A percentile compares a stretch with the other conserved stretches of the same genome.
These are phyloP conservation scores for Zymoseptoria crescenta DNA, from an alignment of 2,329 filamentous ascomycete species.

Conservation along the genomic window DNA sequence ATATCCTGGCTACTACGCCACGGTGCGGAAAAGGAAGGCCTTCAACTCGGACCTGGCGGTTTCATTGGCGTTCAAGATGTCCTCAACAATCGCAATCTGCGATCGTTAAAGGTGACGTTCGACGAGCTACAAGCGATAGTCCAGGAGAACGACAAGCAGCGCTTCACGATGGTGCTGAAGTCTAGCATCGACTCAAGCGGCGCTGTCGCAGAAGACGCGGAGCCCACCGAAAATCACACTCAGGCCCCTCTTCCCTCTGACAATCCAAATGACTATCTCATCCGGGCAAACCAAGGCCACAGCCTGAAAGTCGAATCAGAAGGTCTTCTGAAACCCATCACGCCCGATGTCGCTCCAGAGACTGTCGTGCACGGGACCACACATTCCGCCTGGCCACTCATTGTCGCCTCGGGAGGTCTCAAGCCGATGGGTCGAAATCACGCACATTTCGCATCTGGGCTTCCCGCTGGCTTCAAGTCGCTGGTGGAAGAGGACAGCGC, in stretches of 20 bases:
- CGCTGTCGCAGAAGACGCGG: slow-evolving; percentile 16
- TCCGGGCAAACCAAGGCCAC: slow-evolving; percentile 94
- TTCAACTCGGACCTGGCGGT: slow-evolving; percentile 51
- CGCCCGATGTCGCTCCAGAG: slow-evolving; percentile 28
- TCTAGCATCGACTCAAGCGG: slow-evolving; percentile 5
- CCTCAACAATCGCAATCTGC: slow-evolving; percentile 53
- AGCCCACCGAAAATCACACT: slow-evolving; percentile 24
- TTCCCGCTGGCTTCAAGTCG: slow-evolving; percentile 46
- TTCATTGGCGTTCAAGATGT: slow-evolving; percentile 54
- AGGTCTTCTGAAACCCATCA: slow-evolving; percentile 61
- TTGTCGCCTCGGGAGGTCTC: slow-evolving; percentile 69
- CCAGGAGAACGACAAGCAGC: slow-evolving; percentile 74
- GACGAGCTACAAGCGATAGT: slow-evolving; percentile 65
- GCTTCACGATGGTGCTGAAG: slow-evolving; percentile 67
- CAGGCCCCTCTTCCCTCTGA: slow-evolving; percentile 16
- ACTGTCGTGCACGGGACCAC: slow-evolving; percentile 81
- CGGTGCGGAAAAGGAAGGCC: slow-evolving; percentile 51
- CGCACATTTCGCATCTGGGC: slow-evolving; percentile 76
- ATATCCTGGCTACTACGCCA: slow-evolving; percentile 50
- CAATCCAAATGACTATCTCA: slow-evolving; percentile 64
- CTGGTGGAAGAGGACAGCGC: slow-evolving; percentile 21
- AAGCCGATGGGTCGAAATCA: slow-evolving; percentile 77
- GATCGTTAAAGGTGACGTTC: slow-evolving; percentile 64
- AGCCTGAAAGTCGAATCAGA: slow-evolving; percentile 69
- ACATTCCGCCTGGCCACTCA: slow-evolving; percentile 67